These are phyloP conservation scores for Chalara sp. DNA, from an alignment of 2,329 filamentous ascomycete genomes.

Conservation along the genomic window DNA sequence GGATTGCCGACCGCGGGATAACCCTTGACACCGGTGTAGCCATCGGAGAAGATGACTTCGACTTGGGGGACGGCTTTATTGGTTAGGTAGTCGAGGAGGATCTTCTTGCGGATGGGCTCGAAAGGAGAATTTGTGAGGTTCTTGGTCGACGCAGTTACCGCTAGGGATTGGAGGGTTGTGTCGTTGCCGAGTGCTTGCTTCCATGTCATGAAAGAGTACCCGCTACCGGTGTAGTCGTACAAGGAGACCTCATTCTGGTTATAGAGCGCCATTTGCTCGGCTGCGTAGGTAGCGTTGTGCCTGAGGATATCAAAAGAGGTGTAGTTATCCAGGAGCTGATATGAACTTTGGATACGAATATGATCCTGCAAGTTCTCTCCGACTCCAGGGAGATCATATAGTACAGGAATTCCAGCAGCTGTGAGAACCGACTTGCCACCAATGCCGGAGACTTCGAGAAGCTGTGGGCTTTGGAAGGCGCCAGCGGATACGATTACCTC, in stretches of 20 bases:
- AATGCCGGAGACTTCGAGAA: constrained; percentile 45
- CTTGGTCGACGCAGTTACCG: constrained; percentile 25
- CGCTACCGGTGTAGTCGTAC: constrained; percentile 23
- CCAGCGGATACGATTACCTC: constrained; percentile 46
- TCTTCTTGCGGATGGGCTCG: constrained; percentile 11
- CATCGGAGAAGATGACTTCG: constrained; percentile 33
- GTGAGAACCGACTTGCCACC: constrained; percentile 37
- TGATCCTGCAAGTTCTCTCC: constrained; percentile 45
- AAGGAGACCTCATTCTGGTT: constrained; percentile 7
- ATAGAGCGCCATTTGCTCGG: constrained; percentile 28
- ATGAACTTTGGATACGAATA: constrained; percentile 18
- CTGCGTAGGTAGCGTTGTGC: constrained; percentile 22
- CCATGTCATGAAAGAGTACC: constrained; percentile 37
- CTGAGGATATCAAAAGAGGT: constrained; percentile 13
- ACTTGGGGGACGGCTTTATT: constrained; percentile 20
- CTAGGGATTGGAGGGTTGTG: constrained; percentile 24
- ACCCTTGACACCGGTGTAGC: constrained; percentile 32
- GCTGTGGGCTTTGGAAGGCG: constrained; percentile 43
- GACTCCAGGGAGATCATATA: constrained; percentile 41
- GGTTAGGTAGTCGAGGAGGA: constrained; percentile 34
- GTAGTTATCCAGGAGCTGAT: constrained; percentile 14
- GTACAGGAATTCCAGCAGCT: constrained; percentile 33
- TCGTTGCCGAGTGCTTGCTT: constrained; percentile 28
- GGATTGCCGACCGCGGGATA: constrained; percentile 11
- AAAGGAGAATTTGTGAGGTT: constrained; percentile 26